Evolutionary conservation across 2,329 filamentous ascomycete species (phyloP), one percentile per base, ranked within the genome.

Genomic region (Trichoderma sp.): DNA sequence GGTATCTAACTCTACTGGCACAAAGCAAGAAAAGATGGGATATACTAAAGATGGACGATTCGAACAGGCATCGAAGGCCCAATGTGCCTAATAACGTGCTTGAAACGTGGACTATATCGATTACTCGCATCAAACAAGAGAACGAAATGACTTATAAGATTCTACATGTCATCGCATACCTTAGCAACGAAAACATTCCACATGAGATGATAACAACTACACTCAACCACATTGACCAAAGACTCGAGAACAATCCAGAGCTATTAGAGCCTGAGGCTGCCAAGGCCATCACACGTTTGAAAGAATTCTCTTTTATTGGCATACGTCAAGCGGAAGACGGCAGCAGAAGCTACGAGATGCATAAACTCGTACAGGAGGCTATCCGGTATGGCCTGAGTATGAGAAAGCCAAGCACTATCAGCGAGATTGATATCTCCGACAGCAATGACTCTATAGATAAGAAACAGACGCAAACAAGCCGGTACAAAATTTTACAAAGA

Each of bases 361-460:
- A 63, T n/a, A 63, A 63, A 52, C 59, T 63, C 32, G 59, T 63
- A 26, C 59, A 63, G 0, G 59, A 52, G 43, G 59, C 59, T 3
- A 1, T 37, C 1, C 59, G 59, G 37, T 63, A 63, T 37, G 43
- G 43, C 1, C n/a, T 63, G 11, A 51, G 59, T 24, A 1, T 52
- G 4, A 11, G 11, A 1, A n/a, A 26, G 1, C 7, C 46, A 16
- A 26, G n/a, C 2, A 1, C 43, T 4, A 11, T 49, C 43, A 49
- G 2, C 18, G 43, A 49, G 21, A 11, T 21, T 10, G 10, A 21
- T 3, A 11, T 21, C n/a, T 10, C 10, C 10, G 6, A 11, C 7
- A 6, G 6, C 1, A 8, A 18, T 4, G 5, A 8, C 6, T 46
- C 39, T 3, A 4, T 0, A 7, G n/a, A 21, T n/a, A n/a, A 21